A percentile compares a stretch with the other conserved stretches of the same genome.
Conservation (phyloP, 495 filamentous ascomycete genomes). For the Penicillium silybi region DNA sequence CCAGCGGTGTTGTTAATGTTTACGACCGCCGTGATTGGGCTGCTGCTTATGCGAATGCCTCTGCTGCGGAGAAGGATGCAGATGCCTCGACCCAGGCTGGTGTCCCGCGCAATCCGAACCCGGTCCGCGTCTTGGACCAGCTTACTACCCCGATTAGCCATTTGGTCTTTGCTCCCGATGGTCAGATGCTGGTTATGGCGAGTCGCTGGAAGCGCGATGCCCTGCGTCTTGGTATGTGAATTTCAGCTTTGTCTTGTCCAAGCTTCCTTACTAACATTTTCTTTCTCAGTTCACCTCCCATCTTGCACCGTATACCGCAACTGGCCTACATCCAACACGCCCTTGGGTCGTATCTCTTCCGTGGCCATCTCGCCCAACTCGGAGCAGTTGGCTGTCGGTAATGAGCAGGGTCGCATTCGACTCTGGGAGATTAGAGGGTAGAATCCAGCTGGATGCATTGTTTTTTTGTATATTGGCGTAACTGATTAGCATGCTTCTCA, state of each 20-base stretch:
- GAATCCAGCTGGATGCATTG: background rate
- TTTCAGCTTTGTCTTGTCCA: background rate
- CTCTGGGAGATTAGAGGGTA: constrained; percentile 75
- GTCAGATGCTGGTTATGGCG: constrained; percentile 80
- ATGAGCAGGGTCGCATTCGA: constrained; percentile 79
- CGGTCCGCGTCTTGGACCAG: constrained; percentile 70
- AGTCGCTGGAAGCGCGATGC: constrained; percentile 86
- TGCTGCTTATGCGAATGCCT: constrained; percentile 25
- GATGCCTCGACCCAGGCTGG: constrained; percentile 5
- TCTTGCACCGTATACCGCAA: constrained; percentile 92
- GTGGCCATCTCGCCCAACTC: constrained; percentile 71
- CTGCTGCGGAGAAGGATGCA: constrained; percentile 25
- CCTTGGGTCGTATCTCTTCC: constrained; percentile 76
- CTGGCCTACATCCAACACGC: constrained; percentile 90
- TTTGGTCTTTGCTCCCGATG: constrained; percentile 78
- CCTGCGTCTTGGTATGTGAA: constrained; percentile 58
- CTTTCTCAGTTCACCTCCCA: constrained; percentile 76
- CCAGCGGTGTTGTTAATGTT: constrained; percentile 82
- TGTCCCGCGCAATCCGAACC: constrained; percentile 56
- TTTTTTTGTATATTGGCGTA: constrained; percentile 8
- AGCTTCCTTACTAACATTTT: constrained; percentile 10
- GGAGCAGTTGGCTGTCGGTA: constrained; percentile 75
- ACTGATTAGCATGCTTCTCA: constrained; percentile 1
- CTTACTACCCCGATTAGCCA: constrained; percentile 78
- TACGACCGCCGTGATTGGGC: constrained; percentile 76